Evolutionary conservation across 2,329 filamentous ascomycete genomes (phyloP), one percentile per base, ranked within the genome.

Genomic region (Mycosphaerella sp.): DNA sequence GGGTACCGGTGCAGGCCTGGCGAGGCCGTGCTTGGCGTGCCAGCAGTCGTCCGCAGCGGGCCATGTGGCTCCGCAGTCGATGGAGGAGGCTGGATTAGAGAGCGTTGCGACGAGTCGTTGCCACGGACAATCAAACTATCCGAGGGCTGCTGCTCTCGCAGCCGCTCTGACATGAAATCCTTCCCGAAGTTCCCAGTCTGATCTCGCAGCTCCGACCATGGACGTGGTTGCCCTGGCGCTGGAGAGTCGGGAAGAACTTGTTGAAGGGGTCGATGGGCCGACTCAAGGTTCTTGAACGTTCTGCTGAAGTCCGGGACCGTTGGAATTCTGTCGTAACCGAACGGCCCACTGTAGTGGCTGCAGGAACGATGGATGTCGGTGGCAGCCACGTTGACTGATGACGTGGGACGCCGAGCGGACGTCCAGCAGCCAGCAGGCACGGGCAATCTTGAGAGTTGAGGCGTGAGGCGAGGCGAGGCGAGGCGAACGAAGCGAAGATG

Each of bases 131-230:
- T 59, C 49, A 51, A 61, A 54, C 32, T 58, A 53, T 59, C 61
- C 49, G 54, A 50, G 52, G 55, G 56, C 52, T 50, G 52, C 48
- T 62, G 59, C 37, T 61, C 59, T 50, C 39, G 42, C 43, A 56
- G 44, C 53, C 62, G 59, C 51, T 65, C 60, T 64, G 66, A 67
- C 66, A 68, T 68, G 56, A 62, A 66, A 62, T 58, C 56, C 59
- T 64, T 62, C 55, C 60, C 59, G 58, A 53, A 44, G 43, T 53
- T 54, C 52, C 62, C 61, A 58, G 60, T 48, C 42, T 54, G 54
- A 32, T 44, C 59, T 53, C 54, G 52, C 45, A 55, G 44, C 43
- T 53, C 52, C 48, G 64, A 66, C 60, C 66, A 68, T 68, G 62
- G 58, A 60, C 58, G 57, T 57, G 58, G 50, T 34, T 56, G 58